Percentiles rank a stretch among this genome's conserved stretches.
Evolutionary conservation across 352 stramenopile genomes (phyloP).

Genomic region (Pythium phragmitis): DNA sequence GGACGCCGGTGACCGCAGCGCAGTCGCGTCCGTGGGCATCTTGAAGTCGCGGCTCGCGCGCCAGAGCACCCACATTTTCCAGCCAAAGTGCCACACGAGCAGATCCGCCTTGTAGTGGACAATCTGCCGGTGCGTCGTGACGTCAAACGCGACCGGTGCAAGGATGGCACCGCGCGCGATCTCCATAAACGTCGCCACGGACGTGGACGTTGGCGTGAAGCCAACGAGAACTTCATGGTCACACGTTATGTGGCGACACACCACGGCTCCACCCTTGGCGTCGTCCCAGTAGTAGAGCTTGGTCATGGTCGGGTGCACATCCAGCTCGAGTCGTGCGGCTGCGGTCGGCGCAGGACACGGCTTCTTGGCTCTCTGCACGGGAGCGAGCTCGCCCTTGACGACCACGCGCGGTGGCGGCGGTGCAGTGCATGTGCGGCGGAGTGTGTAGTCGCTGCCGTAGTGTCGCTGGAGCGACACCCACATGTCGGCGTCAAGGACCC

Average conservation of each 20-base stretch:
- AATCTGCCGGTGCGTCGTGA: not conserved
- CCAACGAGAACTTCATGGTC: not conserved
- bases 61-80: constrained; percentile 6
- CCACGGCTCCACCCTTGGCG: not conserved
- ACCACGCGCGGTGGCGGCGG: not conserved
- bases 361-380: not conserved
- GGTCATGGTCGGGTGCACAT: not conserved
- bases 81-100: not conserved
- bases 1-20: not conserved
- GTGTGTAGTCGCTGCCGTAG: constrained; percentile 1
- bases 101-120: not conserved
- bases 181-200: not conserved
- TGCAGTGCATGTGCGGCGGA: not conserved
- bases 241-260: not conserved
- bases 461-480: not conserved
- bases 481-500: constrained; percentile 14
- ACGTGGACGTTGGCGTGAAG: not conserved
- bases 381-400: constrained; percentile 2
- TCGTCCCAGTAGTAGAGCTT: constrained; percentile 5
- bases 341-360: not conserved
- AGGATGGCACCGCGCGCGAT: not conserved
- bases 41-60: not conserved
- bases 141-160: not conserved
- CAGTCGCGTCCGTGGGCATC: not conserved
- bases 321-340: not conserved